These are phyloP conservation scores for Saccharomyces jurei DNA, from an alignment of 805 yeast species.

Conservation along the genomic window DNA sequence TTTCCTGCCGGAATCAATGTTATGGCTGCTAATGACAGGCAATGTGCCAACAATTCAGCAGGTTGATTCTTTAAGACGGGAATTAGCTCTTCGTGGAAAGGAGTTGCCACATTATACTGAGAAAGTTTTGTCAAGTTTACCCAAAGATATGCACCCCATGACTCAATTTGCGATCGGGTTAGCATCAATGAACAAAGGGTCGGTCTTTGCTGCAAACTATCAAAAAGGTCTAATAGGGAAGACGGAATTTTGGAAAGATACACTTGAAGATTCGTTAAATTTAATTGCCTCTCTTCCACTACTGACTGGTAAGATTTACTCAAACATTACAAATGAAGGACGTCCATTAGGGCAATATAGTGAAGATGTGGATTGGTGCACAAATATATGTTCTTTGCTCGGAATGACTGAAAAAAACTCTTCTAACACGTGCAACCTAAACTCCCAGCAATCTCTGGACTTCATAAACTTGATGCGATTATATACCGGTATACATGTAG, in stretches of 20 bases:
- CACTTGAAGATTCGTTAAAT: constrained; percentile 62
- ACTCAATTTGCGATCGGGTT: constrained; percentile 73
- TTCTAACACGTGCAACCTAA: constrained; percentile 23
- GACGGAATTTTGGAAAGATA: constrained; percentile 66
- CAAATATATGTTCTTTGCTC: constrained; percentile 56
- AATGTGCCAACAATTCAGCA: constrained; percentile 57
- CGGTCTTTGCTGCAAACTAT: constrained; percentile 64
- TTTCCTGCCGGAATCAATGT: constrained; percentile 68
- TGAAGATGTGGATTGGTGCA: constrained; percentile 57
- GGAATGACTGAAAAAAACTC: constrained; percentile 43
- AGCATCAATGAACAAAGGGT: constrained; percentile 62
- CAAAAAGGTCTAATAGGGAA: constrained; percentile 58
- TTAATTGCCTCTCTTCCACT: constrained; percentile 68
- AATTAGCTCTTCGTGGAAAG: constrained; percentile 49
- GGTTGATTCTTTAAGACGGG: constrained; percentile 46
- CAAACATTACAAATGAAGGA: constrained; percentile 51
- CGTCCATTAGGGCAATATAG: constrained; percentile 45
- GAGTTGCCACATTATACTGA: constrained; percentile 57
- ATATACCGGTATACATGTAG: constrained; percentile 68
- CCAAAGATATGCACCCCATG: constrained; percentile 72
- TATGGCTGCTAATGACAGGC: constrained; percentile 74
- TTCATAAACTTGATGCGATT: constrained; percentile 65
- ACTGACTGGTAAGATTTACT: constrained; percentile 67
- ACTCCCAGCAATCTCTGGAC: constrained; percentile 38
- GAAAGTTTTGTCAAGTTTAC: constrained; percentile 54